Evolutionary conservation across 805 yeast genomes (phyloP).

Genomic region (Scheffersomyces lignosus): DNA sequence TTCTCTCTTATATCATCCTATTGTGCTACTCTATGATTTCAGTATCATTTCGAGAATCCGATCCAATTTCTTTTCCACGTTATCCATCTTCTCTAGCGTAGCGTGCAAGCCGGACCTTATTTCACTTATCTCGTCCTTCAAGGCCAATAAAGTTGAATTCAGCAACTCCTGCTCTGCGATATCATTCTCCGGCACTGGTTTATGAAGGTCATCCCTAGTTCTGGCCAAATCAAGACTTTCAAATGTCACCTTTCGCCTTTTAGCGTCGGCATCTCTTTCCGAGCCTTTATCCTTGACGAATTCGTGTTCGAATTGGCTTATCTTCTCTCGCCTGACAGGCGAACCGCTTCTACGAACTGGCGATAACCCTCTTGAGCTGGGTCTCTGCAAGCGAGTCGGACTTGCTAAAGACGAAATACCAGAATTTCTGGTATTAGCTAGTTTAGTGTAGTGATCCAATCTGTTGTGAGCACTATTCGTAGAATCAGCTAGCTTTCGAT

Average conservation of each 20-base stretch:
- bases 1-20: too few species aligned
- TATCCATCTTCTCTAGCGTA: constrained; percentile 1
- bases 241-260: constrained; percentile 1
- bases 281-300: not conserved
- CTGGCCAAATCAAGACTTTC: not conserved
- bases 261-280: too few species aligned
- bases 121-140: not conserved
- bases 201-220: not conserved
- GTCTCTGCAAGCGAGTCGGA: constrained; percentile 1
- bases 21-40: too few species aligned
- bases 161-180: constrained; percentile 2
- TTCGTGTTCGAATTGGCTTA: constrained; percentile 5
- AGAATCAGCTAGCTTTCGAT: not conserved
- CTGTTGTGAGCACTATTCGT: not conserved
- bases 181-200: constrained; percentile 1
- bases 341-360: constrained; percentile 10
- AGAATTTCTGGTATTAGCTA: too few species aligned
- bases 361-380: constrained; percentile 3
- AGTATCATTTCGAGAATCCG: too few species aligned
- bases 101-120: not conserved
- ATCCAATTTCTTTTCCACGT: constrained; percentile 28
- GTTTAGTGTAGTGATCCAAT: not conserved
- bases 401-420: too few species aligned
- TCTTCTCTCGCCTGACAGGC: constrained; percentile 6
- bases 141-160: not conserved